Base-by-base conservation (phyloP, 441 rosid species). In the Adansonia madagascariensis region DNA sequence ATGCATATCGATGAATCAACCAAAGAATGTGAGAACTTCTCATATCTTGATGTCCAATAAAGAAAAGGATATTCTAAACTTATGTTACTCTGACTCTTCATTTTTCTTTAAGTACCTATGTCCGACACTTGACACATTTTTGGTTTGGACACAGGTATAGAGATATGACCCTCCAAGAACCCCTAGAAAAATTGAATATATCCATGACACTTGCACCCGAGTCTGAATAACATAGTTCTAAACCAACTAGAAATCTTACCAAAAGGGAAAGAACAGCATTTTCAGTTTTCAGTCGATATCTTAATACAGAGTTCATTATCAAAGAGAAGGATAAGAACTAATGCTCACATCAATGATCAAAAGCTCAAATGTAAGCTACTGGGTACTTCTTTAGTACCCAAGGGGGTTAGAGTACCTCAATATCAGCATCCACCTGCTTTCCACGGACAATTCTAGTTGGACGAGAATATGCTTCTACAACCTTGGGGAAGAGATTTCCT, bases 381-480 rank as follows among this genome's bases (percentile, higher is more conserved):
- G 6, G 71, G 71, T 35, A 47, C 44, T 24, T 43, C 47, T 53
- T 43, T 20, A 27, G 66, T 56, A 55, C 24, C 65, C 18, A 61
- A 60, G 73, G 66, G 62, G 57, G 68, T 12, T 27, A 47, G 24
- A 35, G 50, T 89, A 92, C 99, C 98, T 95, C 89, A 55, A 84
- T 56, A 74, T 85, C 83, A 75, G 83, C 71, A 75, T 87, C 90
- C 55, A 91, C 73, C 75, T 91, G 92, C 91, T 95, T 93, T 77
- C 99, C 99, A 73, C 98, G 92, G 27, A 91, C 90, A 68, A 96
- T 96, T 79, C 98, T 93, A 57, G 99, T 92, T 71, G 99, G 99
- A 80, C 98, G 97, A 73, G 99, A 92, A 85, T 96, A 96, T 59
- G 95, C 97, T 86, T 94, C 97, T 81, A 96, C 92, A 70, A 94